These are phyloP conservation scores for Mentha longifolia DNA, from an alignment of 257 asterid genomes.

Conservation along the genomic window DNA sequence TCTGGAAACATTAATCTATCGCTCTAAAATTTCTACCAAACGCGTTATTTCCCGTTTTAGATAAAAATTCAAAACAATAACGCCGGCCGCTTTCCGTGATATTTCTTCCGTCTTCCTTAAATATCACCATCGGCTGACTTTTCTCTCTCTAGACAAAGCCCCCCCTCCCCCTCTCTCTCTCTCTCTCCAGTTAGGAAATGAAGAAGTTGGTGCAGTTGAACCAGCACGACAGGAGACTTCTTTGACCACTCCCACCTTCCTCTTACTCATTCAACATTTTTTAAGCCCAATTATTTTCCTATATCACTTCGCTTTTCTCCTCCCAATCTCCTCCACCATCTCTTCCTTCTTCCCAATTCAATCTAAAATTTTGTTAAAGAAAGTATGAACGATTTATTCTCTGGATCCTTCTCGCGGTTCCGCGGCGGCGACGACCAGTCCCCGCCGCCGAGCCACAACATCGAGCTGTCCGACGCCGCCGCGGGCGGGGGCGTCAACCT, in stretches of 20 bases:
- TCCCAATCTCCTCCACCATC: not conserved
- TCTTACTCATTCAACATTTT: constrained; percentile 39
- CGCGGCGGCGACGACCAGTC: constrained; percentile 54
- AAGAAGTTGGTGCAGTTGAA: constrained; percentile 15
- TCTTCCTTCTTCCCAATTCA: not conserved
- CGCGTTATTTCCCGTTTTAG: constrained; percentile 21
- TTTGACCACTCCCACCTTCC: constrained; percentile 43
- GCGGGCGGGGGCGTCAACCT: constrained; percentile 57
- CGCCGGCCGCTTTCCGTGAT: constrained; percentile 34
- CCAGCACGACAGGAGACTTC: constrained; percentile 29
- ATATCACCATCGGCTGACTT: constrained; percentile 48
- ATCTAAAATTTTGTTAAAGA: no score
- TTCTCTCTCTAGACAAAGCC: no score
- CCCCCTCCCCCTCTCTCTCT: no score
- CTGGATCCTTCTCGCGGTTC: constrained; percentile 68
- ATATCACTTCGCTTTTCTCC: not conserved
- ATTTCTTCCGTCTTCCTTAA: constrained; percentile 23
- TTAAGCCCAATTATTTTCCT: not conserved
- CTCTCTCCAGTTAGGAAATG: not conserved
- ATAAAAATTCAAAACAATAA: not conserved
- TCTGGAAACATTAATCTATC: not conserved
- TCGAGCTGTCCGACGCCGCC: constrained; percentile 39
- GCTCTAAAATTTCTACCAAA: not conserved
- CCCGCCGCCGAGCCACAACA: constrained; percentile 44
- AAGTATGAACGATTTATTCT: constrained; percentile 70